phyloP scores from a whole-genome alignment of 1,284 basidiomycete genomes.

The Tilletia caries region DNA sequence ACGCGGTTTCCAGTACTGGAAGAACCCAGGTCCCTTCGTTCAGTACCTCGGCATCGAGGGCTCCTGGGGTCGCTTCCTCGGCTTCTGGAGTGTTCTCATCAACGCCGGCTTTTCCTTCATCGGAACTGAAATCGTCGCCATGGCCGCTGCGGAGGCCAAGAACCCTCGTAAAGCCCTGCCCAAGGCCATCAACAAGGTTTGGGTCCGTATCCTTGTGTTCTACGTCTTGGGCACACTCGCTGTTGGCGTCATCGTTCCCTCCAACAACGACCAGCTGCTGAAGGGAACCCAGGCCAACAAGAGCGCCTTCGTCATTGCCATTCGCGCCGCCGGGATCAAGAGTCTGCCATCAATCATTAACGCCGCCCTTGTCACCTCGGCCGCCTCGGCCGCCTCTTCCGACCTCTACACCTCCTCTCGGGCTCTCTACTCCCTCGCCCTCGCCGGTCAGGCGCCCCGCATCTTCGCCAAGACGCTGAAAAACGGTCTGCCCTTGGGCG shows the following conservation, averaged over 20 bases:
- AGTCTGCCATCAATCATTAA: conserved; percentile 63
- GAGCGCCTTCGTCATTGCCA: conserved; percentile 55
- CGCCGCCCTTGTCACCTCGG: conserved; percentile 71
- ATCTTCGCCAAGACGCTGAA: conserved; percentile 68
- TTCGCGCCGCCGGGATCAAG: conserved; percentile 54
- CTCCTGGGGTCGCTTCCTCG: conserved; percentile 60
- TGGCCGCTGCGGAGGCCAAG: conserved; percentile 67
- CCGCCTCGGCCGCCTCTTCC: conserved; percentile 79
- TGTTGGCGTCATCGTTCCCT: conserved; percentile 44
- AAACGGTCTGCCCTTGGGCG: conserved; percentile 71
- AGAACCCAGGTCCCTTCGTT: conserved; percentile 55
- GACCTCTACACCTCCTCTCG: conserved; percentile 79
- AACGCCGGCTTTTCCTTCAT: conserved; percentile 76
- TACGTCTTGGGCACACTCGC: conserved; percentile 57
- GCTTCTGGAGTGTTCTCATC: conserved; percentile 52
- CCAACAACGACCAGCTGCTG: conserved; percentile 30
- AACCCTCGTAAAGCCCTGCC: conserved; percentile 54
- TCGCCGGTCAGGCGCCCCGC: conserved; percentile 69
- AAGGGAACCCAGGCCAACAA: conserved; percentile 30
- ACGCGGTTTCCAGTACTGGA: conserved; percentile 47
- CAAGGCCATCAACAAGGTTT: conserved; percentile 39
- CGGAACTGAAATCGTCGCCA: conserved; percentile 79
- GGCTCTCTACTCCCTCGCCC: conserved; percentile 69
- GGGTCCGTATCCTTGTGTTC: conserved; percentile 32
- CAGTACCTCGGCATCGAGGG: conserved; percentile 57